Percentiles rank a stretch among this genome's conserved stretches.
These are phyloP conservation scores for Emydomyces testavorans DNA, from an alignment of 2,329 filamentous ascomycete species.

Conservation along the genomic window DNA sequence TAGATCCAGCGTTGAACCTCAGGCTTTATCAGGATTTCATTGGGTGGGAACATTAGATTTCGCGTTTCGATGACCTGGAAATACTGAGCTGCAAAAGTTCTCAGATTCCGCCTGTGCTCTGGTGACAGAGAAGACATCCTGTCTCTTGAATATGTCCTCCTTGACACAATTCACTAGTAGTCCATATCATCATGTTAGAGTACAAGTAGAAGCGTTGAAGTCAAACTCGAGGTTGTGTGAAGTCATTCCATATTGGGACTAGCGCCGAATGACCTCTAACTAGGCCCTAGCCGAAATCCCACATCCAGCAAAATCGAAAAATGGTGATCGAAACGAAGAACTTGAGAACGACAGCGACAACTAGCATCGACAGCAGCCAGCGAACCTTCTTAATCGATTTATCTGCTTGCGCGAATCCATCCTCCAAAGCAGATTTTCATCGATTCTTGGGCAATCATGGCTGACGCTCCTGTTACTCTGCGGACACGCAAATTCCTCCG, in stretches of 20 bases:
- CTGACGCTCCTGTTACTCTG: conserved; percentile 67
- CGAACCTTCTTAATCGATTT: conserved; percentile 13
- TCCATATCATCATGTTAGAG: too few relatives aligned
- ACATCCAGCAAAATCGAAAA: conserved; percentile 34
- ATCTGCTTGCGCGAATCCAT: conserved; percentile 17
- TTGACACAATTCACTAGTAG: too few relatives aligned
- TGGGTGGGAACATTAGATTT: conserved; percentile 52
- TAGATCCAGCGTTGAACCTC: conserved; percentile 57
- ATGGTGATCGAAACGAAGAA: conserved; percentile 21
- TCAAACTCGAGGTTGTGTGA: not conserved
- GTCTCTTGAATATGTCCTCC: not conserved
- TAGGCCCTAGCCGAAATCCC: conserved; percentile 34
- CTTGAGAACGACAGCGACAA: conserved; percentile 23
- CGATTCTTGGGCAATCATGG: conserved; percentile 57
- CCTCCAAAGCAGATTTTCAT: conserved; percentile 24
- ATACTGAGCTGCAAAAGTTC: conserved; percentile 54
- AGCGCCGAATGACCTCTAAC: conserved; percentile 19
- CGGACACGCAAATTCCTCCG: conserved; percentile 99
- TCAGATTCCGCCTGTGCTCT: conserved; percentile 23
- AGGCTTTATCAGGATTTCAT: conserved; percentile 46
- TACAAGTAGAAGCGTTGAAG: not conserved
- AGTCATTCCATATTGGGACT: conserved; percentile 19
- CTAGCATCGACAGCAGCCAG: conserved; percentile 23
- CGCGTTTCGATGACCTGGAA: conserved; percentile 59
- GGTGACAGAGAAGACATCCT: not conserved